Percentiles rank a stretch among this genome's conserved stretches.
phyloP scores from a whole-genome alignment of 208 protist genomes.

The Tritrichomonas foetus region DNA sequence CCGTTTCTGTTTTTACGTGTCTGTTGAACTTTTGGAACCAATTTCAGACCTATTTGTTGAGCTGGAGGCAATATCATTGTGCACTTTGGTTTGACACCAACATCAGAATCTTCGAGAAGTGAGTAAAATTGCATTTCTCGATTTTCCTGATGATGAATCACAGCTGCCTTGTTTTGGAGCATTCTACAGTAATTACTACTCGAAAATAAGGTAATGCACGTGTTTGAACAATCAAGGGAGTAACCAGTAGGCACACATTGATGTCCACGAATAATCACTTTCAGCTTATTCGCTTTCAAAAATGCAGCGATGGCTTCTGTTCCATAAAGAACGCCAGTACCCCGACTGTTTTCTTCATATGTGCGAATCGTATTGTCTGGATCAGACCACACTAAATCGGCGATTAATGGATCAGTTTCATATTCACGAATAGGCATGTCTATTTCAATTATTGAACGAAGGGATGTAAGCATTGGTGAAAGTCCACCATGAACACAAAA shows the following conservation, averaged over 20 bases:
- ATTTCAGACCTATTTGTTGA: too few species aligned
- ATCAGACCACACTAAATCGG: slow-evolving; percentile 98
- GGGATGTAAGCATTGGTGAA: too few species aligned
- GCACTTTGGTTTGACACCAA: too few species aligned
- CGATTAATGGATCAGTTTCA: slow-evolving; percentile 93
- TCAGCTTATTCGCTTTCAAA: neutral
- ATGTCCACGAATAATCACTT: neutral
- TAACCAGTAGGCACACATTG: neutral
- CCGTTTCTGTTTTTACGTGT: too few species aligned
- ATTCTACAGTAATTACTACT: neutral
- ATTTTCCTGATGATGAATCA: neutral
- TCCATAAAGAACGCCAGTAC: neutral
- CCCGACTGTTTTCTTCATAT: neutral
- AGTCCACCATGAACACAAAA: too few species aligned
- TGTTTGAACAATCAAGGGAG: neutral
- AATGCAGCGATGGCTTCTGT: neutral
- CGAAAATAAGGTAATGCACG: neutral
- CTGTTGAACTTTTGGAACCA: too few species aligned
- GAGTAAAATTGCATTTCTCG: neutral
- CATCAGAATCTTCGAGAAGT: too few species aligned
- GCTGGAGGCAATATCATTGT: too few species aligned
- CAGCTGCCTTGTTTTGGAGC: neutral
- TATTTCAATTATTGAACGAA: too few species aligned
- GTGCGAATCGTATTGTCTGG: slow-evolving; percentile 85
- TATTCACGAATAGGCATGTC: too few species aligned